phyloP scores from a whole-genome alignment of 345 rosid species.

The Citrus australasica region DNA sequence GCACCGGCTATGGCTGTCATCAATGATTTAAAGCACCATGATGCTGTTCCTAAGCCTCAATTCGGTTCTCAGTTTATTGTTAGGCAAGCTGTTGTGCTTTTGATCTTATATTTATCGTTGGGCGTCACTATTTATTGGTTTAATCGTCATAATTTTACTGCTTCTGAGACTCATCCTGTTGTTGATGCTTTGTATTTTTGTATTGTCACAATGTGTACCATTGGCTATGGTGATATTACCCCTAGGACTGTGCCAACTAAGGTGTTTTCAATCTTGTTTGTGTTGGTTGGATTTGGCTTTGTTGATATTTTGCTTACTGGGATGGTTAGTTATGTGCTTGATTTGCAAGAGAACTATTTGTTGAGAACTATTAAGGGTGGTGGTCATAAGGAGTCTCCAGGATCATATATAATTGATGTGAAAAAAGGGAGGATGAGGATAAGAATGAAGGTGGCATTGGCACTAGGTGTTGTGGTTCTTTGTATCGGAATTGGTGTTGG shows the following conservation, averaged over 20 bases:
- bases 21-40: slow-evolving; percentile 35
- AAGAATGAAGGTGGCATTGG: slow-evolving; percentile 89
- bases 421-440: slow-evolving; percentile 97
- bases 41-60: slow-evolving; percentile 37
- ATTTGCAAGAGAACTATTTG: slow-evolving; percentile 80
- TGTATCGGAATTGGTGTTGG: slow-evolving; percentile 79
- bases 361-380: slow-evolving; percentile 52
- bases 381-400: slow-evolving; percentile 30
- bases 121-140: slow-evolving; percentile 71
- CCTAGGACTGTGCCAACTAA: slow-evolving; percentile 59
- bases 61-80: slow-evolving; percentile 53
- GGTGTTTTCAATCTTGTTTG: slow-evolving; percentile 79
- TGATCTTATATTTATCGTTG: slow-evolving; percentile 55
- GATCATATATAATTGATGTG: slow-evolving; percentile 70
- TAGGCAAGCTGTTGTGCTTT: slow-evolving; percentile 47
- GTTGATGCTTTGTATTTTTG: slow-evolving; percentile 90
- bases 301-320: slow-evolving; percentile 69
- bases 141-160: slow-evolving; percentile 49
- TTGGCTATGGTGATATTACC: slow-evolving; percentile 90
- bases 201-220: slow-evolving; percentile 92
- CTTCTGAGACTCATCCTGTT: slow-evolving; percentile 68
- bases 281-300: slow-evolving; percentile 83
- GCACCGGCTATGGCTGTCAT: slow-evolving; percentile 83
- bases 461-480: slow-evolving; percentile 76
- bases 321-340: slow-evolving; percentile 84